Conservation (phyloP, 257 asterid genomes). For the Solanum appendiculatum region DNA sequence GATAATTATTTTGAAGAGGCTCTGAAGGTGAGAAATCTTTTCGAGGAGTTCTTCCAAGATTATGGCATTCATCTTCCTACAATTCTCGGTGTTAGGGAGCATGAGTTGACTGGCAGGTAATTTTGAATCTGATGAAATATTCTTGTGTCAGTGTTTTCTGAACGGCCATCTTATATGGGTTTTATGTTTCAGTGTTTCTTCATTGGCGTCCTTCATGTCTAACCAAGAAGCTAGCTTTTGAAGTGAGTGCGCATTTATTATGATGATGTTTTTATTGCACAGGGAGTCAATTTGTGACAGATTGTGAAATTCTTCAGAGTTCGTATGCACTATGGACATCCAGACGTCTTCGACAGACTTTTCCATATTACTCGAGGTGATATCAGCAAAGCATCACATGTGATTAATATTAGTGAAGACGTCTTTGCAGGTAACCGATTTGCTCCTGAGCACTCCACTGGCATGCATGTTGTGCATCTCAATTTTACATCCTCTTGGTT, state of each 20-base stretch:
- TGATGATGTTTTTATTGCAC: constrained; percentile 3
- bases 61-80: constrained; percentile 85
- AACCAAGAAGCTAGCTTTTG: constrained; percentile 91
- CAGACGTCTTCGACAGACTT: constrained; percentile 95
- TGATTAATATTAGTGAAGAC: constrained; percentile 94
- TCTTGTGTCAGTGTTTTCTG: neutral
- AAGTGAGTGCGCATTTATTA: constrained; percentile 51
- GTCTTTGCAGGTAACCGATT: constrained; percentile 61
- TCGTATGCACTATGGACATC: constrained; percentile 99
- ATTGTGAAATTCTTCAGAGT: constrained; percentile 45
- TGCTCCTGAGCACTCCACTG: neutral
- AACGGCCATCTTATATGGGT: neutral
- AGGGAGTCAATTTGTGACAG: constrained; percentile 2
- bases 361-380: constrained; percentile 98
- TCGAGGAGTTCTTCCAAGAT: constrained; percentile 71
- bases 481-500: neutral
- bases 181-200: constrained; percentile 72
- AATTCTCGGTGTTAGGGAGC: constrained; percentile 98
- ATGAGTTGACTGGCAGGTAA: constrained; percentile 97
- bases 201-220: constrained; percentile 94
- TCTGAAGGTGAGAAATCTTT: constrained; percentile 93
- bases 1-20: constrained; percentile 99
- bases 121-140: neutral
- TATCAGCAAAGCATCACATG: constrained; percentile 96
- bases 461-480: neutral